A percentile compares a stretch with the other conserved stretches of the same genome.
phyloP scores from a whole-genome alignment of 805 yeast species.

The Scheffersomyces coipomensis region DNA sequence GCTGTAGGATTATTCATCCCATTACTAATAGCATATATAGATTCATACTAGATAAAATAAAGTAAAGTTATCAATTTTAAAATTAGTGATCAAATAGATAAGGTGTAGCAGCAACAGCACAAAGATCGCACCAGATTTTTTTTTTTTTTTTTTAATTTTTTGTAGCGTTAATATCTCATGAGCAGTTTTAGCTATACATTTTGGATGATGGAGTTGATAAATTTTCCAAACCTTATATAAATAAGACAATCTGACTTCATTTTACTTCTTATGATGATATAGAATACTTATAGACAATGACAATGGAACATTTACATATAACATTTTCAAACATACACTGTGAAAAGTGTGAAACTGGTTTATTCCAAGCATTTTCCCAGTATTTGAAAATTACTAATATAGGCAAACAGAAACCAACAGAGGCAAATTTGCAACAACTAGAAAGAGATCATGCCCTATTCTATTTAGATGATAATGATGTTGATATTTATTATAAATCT shows the following conservation, averaged over 20 bases:
- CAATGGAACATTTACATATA: constrained; percentile 20
- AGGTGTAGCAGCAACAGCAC: no score
- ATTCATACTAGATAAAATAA: neutral
- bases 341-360: constrained; percentile 44
- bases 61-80: no score
- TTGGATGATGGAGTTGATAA: no score
- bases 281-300: no score
- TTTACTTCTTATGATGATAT: no score
- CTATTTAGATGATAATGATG: constrained; percentile 18
- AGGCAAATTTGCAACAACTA: neutral
- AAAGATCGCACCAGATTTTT: no score
- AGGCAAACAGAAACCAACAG: constrained; percentile 4
- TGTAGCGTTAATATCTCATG: no score
- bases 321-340: constrained; percentile 54
- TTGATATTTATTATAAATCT: constrained; percentile 22
- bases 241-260: no score
- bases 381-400: constrained; percentile 6
- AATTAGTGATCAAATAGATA: no score
- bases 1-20: constrained; percentile 36
- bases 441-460: constrained; percentile 10
- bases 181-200: no score
- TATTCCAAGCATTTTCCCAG: constrained; percentile 25
- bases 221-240: no score
- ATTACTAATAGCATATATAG: constrained; percentile 5
- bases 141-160: no score